Base-by-base conservation (phyloP, 805 yeast species). In the Kuraishia capsulata region DNA sequence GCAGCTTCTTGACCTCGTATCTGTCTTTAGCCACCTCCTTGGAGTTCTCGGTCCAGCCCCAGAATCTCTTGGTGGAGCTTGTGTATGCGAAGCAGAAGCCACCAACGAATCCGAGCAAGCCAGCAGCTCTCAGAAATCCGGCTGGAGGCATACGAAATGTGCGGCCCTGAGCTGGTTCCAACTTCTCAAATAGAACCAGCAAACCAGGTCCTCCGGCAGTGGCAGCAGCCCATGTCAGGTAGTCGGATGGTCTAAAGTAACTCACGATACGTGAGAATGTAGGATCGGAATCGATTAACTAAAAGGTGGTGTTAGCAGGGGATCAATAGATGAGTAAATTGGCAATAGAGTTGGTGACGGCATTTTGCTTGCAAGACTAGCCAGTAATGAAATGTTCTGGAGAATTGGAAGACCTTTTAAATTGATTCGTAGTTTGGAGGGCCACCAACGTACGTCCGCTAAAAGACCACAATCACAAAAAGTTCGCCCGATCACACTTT, bases 231-330 rank as follows among this genome's bases (percentile, higher is more conserved):
- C 76, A 58, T 16, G 65, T 56, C 5, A 65, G 70, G 50, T 73
- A 74, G 62, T 85, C 95, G 11, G 79, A 65, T 17, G 72, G 57
- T 54, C 95, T 71, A 62, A 84, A 74, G 62, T 79, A 86, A 33
- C 76, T 62, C 11, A 85, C 78, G 23, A 86, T 95, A 42, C 84
- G 69, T 29, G 57, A 52, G 61, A 85, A 82, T 46, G 77, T 77
- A 23, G 95, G 95, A 56, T 85, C 95, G 37, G 73, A 67, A 55
- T 85, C 95, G 50, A 85, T 86, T 39, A 70, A 51, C 75, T 71
- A 34, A 5, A n/a, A 16, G 20, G 4, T 21, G 20, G 20, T 13
- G 19, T 19, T n/a, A n/a, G n/a, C n/a, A n/a, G n/a, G n/a, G n/a
- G n/a, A n/a, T n/a, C n/a, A n/a, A n/a, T 11, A 9, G 26, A 9